Evolutionary conservation across 108 stramenopile species (phyloP), one percentile per base, ranked within the genome.

Genomic region (Cylindrotheca fusiformis): DNA sequence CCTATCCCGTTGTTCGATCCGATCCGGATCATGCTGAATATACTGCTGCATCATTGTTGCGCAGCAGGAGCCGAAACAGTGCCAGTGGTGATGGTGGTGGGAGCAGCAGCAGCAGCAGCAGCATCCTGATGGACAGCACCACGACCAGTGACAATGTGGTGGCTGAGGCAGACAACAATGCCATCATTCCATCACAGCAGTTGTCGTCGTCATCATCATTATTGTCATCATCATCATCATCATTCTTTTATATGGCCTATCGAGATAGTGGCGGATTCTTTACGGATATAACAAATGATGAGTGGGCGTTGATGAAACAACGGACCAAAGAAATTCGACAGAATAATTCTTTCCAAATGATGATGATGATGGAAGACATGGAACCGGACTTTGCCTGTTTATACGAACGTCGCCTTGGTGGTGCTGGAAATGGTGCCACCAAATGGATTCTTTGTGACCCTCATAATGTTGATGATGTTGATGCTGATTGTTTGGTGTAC

Each of bases 401-500:
- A 10, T 62, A 72, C 31, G 67, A 68, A 32, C 36, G 36, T 41
- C 46, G 20, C 57, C 47, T 36, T 8, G 48, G 32, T 21, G 60
- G 60, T 3, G 19, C 48, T 2, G 69, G 44, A 32, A 65, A 24
- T 57, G 75, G 21, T 51, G 65, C 8, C 31, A 51, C 55, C 8
- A 68, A 78, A 46, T 78, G 70, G 70, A 52, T 65, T 17, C n/a
- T n/a, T n/a, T 78, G 77, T 30, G 68, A 78, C 53, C 71, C 71
- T 23, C 60, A 78, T 50, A 58, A 67, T 6, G 19, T 78, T 0
- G 46, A 10, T 6, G 36, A 41, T 10, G 8, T 25, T 4, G 33
- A 53, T 23, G 19, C 33, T n/a, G 41, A 21, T 19, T 76, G 79
- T 56, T 20, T 76, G 29, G 46, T 81, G 0, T 76, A 81, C 50